Evolutionary conservation across 2,329 filamentous ascomycete genomes (phyloP).

Genomic region (Penicillium hesseltinei): DNA sequence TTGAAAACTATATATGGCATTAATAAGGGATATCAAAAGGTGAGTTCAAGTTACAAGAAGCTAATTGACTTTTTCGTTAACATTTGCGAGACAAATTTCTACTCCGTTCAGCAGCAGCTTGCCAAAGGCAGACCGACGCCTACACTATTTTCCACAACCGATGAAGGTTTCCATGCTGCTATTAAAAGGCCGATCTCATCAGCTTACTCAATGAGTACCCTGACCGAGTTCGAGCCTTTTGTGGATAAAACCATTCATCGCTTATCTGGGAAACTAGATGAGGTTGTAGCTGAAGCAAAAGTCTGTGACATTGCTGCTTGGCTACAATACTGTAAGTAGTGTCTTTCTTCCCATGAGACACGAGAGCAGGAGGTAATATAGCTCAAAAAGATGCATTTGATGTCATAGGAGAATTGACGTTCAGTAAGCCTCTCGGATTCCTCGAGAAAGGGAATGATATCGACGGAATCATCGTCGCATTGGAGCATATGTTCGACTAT

Average conservation of each 20-base stretch:
- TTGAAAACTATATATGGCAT: slow-evolving; percentile 24
- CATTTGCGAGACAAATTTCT: slow-evolving; percentile 15
- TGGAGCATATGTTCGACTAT: slow-evolving; percentile 32
- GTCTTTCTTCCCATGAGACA: too few relatives aligned
- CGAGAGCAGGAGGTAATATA: not conserved
- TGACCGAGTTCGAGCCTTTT: slow-evolving; percentile 42
- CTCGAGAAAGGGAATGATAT: slow-evolving; percentile 34
- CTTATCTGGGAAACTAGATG: slow-evolving; percentile 28
- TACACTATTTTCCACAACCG: slow-evolving; percentile 21
- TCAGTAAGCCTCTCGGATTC: slow-evolving; percentile 35
- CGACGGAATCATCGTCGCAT: slow-evolving; percentile 31
- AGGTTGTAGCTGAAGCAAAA: slow-evolving; percentile 18
- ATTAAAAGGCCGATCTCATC: slow-evolving; percentile 42
- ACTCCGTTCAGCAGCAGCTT: slow-evolving; percentile 22
- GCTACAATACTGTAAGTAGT: slow-evolving; percentile 31
- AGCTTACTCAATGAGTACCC: slow-evolving; percentile 43
- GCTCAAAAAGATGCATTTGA: slow-evolving; percentile 30
- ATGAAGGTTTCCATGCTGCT: slow-evolving; percentile 41
- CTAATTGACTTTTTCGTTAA: not conserved
- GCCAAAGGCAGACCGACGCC: slow-evolving; percentile 20
- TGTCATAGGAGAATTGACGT: slow-evolving; percentile 39
- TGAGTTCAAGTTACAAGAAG: not conserved
- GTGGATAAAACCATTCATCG: slow-evolving; percentile 36
- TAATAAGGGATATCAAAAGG: slow-evolving; percentile 16
- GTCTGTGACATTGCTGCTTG: slow-evolving; percentile 33